Conservation (phyloP, 2,329 filamentous ascomycete genomes). For the Cordyceps cateniannulata region DNA sequence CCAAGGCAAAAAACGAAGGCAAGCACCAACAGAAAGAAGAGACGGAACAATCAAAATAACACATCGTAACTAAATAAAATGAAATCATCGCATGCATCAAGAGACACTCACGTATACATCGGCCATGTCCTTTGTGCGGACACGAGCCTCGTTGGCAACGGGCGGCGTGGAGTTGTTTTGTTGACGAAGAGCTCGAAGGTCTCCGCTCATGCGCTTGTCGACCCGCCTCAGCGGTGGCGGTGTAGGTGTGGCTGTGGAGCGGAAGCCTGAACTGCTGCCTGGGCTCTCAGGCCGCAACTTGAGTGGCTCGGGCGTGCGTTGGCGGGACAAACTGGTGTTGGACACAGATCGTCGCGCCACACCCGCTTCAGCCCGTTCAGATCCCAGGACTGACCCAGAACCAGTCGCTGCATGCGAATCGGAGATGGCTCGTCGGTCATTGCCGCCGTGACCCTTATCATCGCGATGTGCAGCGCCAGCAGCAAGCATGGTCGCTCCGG, state of each 20-base stretch:
- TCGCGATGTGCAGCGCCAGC: slow-evolving; percentile 1
- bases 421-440: slow-evolving; percentile 27
- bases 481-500: slow-evolving; percentile 10
- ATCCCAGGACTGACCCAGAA: slow-evolving; percentile 1
- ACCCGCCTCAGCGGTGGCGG: slow-evolving; percentile 62
- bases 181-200: slow-evolving; percentile 47
- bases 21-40: slow-evolving; percentile 4
- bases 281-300: slow-evolving; percentile 57
- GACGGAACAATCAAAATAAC: background rate
- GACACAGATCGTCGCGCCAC: slow-evolving; percentile 39
- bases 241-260: slow-evolving; percentile 38
- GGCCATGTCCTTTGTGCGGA: slow-evolving; percentile 77
- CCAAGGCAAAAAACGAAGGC: background rate
- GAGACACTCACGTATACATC: slow-evolving; percentile 80
- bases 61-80: background rate
- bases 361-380: slow-evolving; percentile 17
- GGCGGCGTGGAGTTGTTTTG: slow-evolving; percentile 48
- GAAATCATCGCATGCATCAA: slow-evolving; percentile 15
- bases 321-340: slow-evolving; percentile 47
- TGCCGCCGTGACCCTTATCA: background rate
- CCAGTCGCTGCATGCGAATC: slow-evolving; percentile 21
- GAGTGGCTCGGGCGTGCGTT: slow-evolving; percentile 47
- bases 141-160: slow-evolving; percentile 80
- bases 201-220: slow-evolving; percentile 64
- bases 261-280: slow-evolving; percentile 44